Base-by-base conservation (phyloP, 257 asterid genomes). In the Capsicum pubescens region DNA sequence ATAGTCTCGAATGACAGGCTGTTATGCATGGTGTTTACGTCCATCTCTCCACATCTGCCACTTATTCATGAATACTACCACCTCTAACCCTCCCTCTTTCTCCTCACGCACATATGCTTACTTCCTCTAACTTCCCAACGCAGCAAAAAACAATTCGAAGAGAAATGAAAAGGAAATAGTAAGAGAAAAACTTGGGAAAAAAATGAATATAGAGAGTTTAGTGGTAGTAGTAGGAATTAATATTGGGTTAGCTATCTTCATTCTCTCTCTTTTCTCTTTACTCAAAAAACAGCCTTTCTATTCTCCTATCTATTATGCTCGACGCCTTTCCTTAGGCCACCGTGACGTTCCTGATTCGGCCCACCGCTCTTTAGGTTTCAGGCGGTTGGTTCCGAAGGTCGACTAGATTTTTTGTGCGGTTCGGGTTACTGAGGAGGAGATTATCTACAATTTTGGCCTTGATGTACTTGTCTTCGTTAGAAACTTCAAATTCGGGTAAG, bases 391-490 rank as follows among this genome's bases (percentile, higher is more conserved):
- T 16, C 99, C 99, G 7, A 90, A 97, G 13, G n/a, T 90, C 26
- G 92, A 81, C 2, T 96, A 97, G 98, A 83, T 94, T 84, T 90
- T 90, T 82, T 88, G 89, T 35, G 92, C 97, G 35, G 71, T 86
- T 54, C 81, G 82, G 32, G 90, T 93, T 46, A 81, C 94, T 1
- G 97, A 94, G 80, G 97, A 92, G 4, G 95, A 94, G 79, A 92
- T 96, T 80, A 93, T 94, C 54, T 90, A 95, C 71, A 85, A 86
- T 0, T 91, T 91, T 76, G 98, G 99, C 54, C 97, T 96, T 8
- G 99, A 94, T 81, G 97, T 90, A 26, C 90, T 93, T 66, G 93
- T 95, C 84, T 89, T 93, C 83, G 87, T 94, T 2, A 88, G 98
- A 56, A 91, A 94, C 42, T 91, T 93, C 32, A 96, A 93, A 87